Conservation (phyloP, 1,139 yeast species). For the Geotrichum bryndzae region DNA sequence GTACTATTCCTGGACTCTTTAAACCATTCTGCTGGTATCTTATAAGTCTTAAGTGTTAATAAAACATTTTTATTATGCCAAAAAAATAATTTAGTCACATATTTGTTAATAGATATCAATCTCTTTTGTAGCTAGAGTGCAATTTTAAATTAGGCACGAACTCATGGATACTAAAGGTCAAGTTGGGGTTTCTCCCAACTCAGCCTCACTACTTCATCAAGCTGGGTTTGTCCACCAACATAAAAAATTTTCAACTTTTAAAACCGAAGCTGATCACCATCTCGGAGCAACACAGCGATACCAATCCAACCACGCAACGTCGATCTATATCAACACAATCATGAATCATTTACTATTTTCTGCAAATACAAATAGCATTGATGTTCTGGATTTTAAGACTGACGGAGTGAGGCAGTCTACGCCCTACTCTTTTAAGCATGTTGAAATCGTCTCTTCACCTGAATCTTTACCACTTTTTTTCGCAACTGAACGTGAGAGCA, state of each 20-base stretch:
- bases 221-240: not conserved
- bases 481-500: not conserved
- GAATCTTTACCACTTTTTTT: not conserved
- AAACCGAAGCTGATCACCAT: not conserved
- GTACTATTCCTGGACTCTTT: too few relatives aligned
- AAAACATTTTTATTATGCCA: too few relatives aligned
- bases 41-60: too few relatives aligned
- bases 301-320: not conserved
- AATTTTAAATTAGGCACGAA: too few relatives aligned
- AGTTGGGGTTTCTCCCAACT: not conserved
- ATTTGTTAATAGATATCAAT: too few relatives aligned
- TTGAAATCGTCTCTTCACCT: not conserved
- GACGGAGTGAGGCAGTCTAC: not conserved
- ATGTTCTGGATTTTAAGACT: not conserved
- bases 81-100: too few relatives aligned
- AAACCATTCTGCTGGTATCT: too few relatives aligned
- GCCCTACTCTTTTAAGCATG: not conserved
- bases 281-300: not conserved
- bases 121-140: too few relatives aligned
- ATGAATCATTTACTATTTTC: not conserved
- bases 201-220: not conserved
- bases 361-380: not conserved
- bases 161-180: too few relatives aligned
- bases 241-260: not conserved
- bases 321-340: not conserved